Base-by-base conservation (phyloP, 1,139 yeast genomes). In the Sugiyamaella xylanicola region DNA sequence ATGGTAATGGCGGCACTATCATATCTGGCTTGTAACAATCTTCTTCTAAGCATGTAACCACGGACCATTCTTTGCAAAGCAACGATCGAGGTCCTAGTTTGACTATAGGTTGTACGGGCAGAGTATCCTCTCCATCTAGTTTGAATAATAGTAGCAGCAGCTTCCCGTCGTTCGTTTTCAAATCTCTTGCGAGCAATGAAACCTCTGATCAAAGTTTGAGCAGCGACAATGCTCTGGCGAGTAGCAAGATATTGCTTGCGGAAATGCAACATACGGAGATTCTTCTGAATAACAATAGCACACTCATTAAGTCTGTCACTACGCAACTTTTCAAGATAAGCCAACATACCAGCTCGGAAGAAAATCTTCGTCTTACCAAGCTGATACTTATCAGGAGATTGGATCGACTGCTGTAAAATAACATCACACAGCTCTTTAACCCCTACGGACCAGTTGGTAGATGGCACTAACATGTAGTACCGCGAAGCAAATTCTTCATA, bases 271-370 rank as follows among this genome's bases (percentile, higher is more conserved):
- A 82, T 87, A 68, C 89, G 83, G 68, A 92, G 77, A 65, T 88
- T 84, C 81, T 90, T 91, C 75, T 93, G 99, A 62, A 93, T 86
- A 74, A 87, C 76, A 21, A 85, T 85, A 2, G 97, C 97, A 54
- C 96, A 86, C 56, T 75, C 81, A 68, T 81, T 81, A 61, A 91
- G 80, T 65, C 90, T 87, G 63, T 86, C 90, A 22, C 90, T 75
- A 71, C 98, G 84, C 65, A 87, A 74, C 63, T 90, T 90, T 74
- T 93, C 99, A 32, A 95, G 76, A 56, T 84, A 83, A 1, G 97
- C 99, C 54, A 95, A 76, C 61, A 93, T 91, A 54, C 99, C 99
- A 65, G 96, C 95, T 63, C 95, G 85, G 78, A 93, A 91, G 69
- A 95, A 95, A 27, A 95, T 78, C 72, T 95, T 95, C 1, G 97